Evolutionary conservation across 768 basidiomycete genomes (phyloP).

Genomic region (Polyporus arcularius): DNA sequence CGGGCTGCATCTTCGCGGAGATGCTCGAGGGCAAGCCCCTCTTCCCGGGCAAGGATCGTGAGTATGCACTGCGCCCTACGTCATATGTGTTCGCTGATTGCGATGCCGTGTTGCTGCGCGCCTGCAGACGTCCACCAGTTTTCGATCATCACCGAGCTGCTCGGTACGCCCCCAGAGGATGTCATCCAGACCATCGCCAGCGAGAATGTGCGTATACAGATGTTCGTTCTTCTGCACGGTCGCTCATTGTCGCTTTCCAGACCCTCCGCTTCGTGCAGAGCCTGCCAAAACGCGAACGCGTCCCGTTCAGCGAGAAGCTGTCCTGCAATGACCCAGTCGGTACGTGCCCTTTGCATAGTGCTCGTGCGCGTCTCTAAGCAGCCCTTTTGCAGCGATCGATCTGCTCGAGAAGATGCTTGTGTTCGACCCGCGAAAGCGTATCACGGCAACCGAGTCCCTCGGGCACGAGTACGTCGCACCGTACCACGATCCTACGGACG

Average conservation of each 20-base stretch:
- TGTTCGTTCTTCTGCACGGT: background rate
- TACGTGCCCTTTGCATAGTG: constrained; percentile 36
- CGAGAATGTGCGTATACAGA: constrained; percentile 74
- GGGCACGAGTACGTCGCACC: constrained; percentile 93
- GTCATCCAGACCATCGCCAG: constrained; percentile 98
- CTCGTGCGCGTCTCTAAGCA: background rate
- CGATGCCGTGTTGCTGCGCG: constrained; percentile 3
- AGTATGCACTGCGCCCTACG: constrained; percentile 41
- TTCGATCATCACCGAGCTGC: constrained; percentile 96
- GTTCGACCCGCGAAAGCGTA: constrained; percentile 96
- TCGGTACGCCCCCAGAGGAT: constrained; percentile 99
- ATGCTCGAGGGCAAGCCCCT: constrained; percentile 99
- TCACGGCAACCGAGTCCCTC: constrained; percentile 90
- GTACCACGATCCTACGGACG: constrained; percentile 98
- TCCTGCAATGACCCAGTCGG: constrained; percentile 85
- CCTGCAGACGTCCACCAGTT: constrained; percentile 95
- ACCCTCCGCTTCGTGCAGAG: constrained; percentile 99
- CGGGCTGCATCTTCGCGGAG: constrained; percentile 99
- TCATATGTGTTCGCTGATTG: constrained; percentile 8
- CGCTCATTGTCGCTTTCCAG: constrained; percentile 40
- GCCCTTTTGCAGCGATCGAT: constrained; percentile 68
- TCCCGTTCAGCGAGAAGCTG: constrained; percentile 94
- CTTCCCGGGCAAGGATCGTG: constrained; percentile 99
- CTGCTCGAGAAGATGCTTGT: constrained; percentile 98
- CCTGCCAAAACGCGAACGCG: constrained; percentile 91